Base-by-base conservation (phyloP, 176 grass and related monocot genomes). In the Canna indica region DNA sequence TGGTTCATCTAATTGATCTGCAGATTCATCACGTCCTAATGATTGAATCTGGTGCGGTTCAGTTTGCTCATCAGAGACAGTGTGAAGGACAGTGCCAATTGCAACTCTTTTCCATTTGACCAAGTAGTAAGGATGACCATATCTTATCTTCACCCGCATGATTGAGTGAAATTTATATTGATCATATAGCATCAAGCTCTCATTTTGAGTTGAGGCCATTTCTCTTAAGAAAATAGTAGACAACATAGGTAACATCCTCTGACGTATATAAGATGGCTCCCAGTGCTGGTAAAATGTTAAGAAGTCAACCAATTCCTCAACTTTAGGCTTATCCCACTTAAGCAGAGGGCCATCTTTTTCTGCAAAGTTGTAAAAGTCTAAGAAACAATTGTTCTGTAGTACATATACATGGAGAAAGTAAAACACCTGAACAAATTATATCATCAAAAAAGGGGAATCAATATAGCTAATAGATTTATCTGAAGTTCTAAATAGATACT, bases 101-200 rank as follows among this genome's bases (percentile, higher is more conserved):
- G 62, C 34, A 36, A 10, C 62, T n/a, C 50, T 90, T 81, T 74
- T 82, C 94, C 94, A 97, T 77, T 87, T 92, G 29, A 97, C 81
- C 63, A 92, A 70, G 80, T 90, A 97, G 79, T 77, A 97, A 68
- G 81, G 84, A 76, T 87, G 69, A 22, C 89, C 86, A 71, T 81
- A 20, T 56, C 65, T 81, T 79, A 90, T 87, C 75, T 97, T 97
- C 54, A 87, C 75, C 46, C 86, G 77, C 47, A 90, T 66, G 78
- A 97, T 85, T 16, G 88, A 92, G 68, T 90, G 75, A 26, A 97
- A 97, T 68, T 83, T 80, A 78, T 87, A 97, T 48, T 97, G 89
- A 24, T 87, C 82, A 76, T 58, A 75, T 36, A 97, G 77, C 60
- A 97, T 81, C 33, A 84, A 74, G 36, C 70, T 28, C 47, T 81